Evolutionary conservation across 345 rosid species (phyloP).

Genomic region (Acer yangbiense): DNA sequence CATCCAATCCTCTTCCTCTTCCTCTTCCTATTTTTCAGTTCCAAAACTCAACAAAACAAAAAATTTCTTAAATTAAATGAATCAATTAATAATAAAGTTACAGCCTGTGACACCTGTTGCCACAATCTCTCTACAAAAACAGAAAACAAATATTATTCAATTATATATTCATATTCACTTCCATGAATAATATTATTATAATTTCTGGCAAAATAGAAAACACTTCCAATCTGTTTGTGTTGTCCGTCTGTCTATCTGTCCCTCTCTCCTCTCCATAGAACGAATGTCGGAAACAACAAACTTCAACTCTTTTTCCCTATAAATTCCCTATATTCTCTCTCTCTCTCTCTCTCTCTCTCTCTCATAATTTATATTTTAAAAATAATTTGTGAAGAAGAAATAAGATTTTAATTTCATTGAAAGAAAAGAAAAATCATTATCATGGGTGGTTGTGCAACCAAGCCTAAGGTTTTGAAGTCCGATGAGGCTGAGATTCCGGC

Average conservation of each 20-base stretch:
- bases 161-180: too few species aligned
- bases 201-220: background rate
- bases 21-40: constrained; percentile 5
- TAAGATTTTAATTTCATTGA: background rate
- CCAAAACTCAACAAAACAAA: too few species aligned
- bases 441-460: constrained; percentile 60
- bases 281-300: constrained; percentile 32
- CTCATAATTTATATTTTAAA: too few species aligned
- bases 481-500: constrained; percentile 24
- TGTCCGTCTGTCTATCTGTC: constrained; percentile 26
- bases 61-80: too few species aligned
- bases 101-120: constrained; percentile 34
- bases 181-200: background rate
- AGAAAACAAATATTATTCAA: background rate
- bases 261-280: constrained; percentile 24
- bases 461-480: constrained; percentile 48
- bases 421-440: background rate
- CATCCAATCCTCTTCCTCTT: too few species aligned
- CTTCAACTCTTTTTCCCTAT: constrained; percentile 4
- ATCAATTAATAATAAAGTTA: background rate
- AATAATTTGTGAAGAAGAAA: background rate
- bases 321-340: constrained; percentile 25
- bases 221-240: constrained; percentile 19
- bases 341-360: background rate
- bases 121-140: background rate